Percentiles rank a stretch among this genome's conserved stretches.
These are phyloP conservation scores for Russula earlei DNA, from an alignment of 768 basidiomycete species.

Conservation along the genomic window DNA sequence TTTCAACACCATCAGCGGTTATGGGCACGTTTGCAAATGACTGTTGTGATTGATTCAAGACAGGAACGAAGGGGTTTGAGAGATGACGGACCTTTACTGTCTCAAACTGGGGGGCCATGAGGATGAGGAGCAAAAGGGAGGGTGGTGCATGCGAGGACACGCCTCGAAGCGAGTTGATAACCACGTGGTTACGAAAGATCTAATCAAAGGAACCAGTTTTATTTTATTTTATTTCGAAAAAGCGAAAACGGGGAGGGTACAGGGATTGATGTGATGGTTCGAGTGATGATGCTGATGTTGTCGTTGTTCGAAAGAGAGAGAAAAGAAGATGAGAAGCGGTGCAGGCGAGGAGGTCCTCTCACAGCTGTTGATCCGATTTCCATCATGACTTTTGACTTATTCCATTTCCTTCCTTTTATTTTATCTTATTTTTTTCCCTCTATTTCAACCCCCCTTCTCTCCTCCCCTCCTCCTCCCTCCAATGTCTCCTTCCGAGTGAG, in stretches of 20 bases:
- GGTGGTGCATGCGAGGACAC: background rate
- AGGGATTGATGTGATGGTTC: too few relatives aligned
- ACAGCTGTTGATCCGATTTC: background rate
- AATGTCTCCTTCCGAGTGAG: slow-evolving; percentile 15
- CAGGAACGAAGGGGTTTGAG: background rate
- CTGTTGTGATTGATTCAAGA: slow-evolving; percentile 32
- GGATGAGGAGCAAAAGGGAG: slow-evolving; percentile 6
- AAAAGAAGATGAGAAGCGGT: background rate
- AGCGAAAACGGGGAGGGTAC: too few relatives aligned
- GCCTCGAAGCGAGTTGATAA: background rate
- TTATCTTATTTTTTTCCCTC: background rate
- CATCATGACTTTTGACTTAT: background rate
- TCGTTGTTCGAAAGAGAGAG: background rate
- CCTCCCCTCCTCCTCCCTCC: background rate
- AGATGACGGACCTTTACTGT: slow-evolving; percentile 45
- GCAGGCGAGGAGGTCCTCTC: background rate
- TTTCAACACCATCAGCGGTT: slow-evolving; percentile 71
- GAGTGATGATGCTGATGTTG: too few relatives aligned
- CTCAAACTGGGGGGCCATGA: slow-evolving; percentile 56
- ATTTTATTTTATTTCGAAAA: too few relatives aligned
- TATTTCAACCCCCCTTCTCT: background rate
- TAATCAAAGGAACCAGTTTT: background rate
- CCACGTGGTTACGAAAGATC: slow-evolving; percentile 9
- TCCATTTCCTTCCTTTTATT: background rate
- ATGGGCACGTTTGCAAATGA: slow-evolving; percentile 81